Evolutionary conservation across 2,329 filamentous ascomycete species (phyloP).

Genomic region (Cladophialophora carrionii): DNA sequence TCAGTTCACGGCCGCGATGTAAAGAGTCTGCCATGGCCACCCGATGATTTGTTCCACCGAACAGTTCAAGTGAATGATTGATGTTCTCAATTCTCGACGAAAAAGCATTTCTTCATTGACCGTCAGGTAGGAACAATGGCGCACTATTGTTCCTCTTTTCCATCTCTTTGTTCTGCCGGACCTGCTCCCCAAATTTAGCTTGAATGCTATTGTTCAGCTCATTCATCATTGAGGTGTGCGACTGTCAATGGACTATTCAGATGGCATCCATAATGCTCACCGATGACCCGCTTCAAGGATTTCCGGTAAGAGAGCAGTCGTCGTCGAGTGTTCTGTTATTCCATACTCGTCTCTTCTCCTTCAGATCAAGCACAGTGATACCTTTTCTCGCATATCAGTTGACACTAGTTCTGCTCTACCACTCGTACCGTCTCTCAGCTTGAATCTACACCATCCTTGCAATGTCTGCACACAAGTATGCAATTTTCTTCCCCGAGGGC

Average conservation of each 20-base stretch:
- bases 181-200: not conserved
- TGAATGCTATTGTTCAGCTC: not conserved
- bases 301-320: not conserved
- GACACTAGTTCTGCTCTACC: not conserved
- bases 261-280: not conserved
- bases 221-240: not conserved
- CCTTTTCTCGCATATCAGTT: not conserved
- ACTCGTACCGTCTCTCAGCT: not conserved
- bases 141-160: conserved; percentile 1
- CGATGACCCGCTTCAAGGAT: not conserved
- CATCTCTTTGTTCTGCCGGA: not conserved
- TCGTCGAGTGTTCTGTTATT: not conserved
- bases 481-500: conserved; percentile 24
- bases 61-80: not conserved
- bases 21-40: not conserved
- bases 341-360: not conserved
- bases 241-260: not conserved
- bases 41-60: not conserved
- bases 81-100: not conserved
- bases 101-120: not conserved
- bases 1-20: not conserved
- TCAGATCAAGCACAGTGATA: not conserved
- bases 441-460: not conserved
- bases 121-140: not conserved
- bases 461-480: conserved; percentile 17